Evolutionary conservation across 75 land plant species (phyloP).

Genomic region (Pinus taeda): DNA sequence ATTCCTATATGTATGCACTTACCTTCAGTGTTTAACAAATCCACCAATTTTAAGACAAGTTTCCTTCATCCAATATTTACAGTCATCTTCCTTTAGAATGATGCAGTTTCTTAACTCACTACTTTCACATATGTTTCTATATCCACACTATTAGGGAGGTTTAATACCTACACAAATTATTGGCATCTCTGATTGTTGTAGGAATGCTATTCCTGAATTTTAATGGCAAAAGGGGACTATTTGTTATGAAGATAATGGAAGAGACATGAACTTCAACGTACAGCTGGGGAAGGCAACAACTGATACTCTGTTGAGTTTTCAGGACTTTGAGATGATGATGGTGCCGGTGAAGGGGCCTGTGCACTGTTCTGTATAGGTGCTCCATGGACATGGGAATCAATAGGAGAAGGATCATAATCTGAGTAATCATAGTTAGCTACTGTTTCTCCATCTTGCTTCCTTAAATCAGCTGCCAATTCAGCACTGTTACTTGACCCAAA

Average conservation of each 20-base stretch:
- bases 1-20: neutral
- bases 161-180: neutral
- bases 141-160: neutral
- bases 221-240: neutral
- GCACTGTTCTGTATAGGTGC: conserved; percentile 9
- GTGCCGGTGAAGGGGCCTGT: conserved; percentile 8
- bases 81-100: neutral
- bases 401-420: conserved; percentile 7
- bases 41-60: neutral
- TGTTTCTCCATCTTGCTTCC: neutral
- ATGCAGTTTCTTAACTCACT: neutral
- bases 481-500: conserved; percentile 6
- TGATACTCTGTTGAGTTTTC: neutral
- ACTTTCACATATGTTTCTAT: neutral
- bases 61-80: neutral
- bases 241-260: conserved; percentile 1
- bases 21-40: neutral
- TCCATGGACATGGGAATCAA: conserved; percentile 1
- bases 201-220: neutral
- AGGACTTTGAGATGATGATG: neutral
- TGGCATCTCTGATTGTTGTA: neutral
- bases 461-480: conserved; percentile 1
- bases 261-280: neutral
- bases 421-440: conserved; percentile 2
- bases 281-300: neutral